These are phyloP conservation scores for Saitozyma sp. DNA, from an alignment of 768 basidiomycete genomes.

Conservation along the genomic window DNA sequence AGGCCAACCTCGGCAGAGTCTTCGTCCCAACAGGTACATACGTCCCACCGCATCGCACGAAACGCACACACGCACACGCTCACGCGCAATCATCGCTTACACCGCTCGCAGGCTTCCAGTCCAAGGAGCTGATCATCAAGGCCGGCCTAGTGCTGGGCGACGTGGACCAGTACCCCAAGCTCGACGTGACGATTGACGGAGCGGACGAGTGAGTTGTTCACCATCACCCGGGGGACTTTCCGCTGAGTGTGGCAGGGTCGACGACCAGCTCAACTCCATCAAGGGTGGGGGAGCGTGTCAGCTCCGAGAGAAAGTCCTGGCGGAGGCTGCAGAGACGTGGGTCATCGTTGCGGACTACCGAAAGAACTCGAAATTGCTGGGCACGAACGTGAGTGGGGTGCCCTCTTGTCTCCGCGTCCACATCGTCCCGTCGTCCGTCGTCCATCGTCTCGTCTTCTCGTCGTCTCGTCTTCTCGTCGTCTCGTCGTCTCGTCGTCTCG, in stretches of 20 bases:
- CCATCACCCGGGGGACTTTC: not conserved
- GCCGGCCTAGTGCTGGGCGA: conserved; percentile 78
- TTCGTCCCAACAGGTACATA: conserved; percentile 82
- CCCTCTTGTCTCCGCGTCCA: not conserved
- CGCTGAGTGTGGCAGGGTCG: conserved; percentile 63
- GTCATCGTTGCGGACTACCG: conserved; percentile 92
- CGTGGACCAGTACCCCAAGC: conserved; percentile 78
- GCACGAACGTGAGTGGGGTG: conserved; percentile 67
- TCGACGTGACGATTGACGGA: conserved; percentile 97
- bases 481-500: too few relatives aligned
- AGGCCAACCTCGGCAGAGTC: conserved; percentile 73
- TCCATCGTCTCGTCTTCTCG: not conserved
- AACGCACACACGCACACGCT: too few relatives aligned
- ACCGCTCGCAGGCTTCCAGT: conserved; percentile 72
- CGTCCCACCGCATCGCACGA: conserved; percentile 23
- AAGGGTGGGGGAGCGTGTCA: conserved; percentile 98
- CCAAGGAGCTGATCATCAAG: conserved; percentile 86
- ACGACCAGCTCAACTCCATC: conserved; percentile 81
- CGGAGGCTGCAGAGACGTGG: conserved; percentile 92
- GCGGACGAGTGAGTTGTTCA: conserved; percentile 78
- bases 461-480: too few relatives aligned
- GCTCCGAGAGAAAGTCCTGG: conserved; percentile 92
- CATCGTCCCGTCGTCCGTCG: not conserved
- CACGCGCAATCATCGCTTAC: not conserved
- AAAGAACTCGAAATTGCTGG: conserved; percentile 81